Conservation (phyloP, 257 asterid species). For the Solanum peruvianum region DNA sequence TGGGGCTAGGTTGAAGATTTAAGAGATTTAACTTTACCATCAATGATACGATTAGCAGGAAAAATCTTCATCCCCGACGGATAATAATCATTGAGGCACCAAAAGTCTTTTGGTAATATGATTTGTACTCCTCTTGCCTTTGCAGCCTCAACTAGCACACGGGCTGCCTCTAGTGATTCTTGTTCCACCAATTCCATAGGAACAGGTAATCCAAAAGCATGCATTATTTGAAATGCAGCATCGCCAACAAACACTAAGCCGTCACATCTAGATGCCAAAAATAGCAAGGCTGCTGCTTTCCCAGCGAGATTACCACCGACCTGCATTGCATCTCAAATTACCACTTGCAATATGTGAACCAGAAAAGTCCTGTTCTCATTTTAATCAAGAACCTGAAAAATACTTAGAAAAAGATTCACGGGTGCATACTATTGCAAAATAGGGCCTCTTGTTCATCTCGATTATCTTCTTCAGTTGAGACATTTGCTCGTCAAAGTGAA, state of each 20-base stretch:
- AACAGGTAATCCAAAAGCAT: constrained; percentile 53
- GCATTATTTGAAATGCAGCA: constrained; percentile 80
- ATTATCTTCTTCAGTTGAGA: constrained; percentile 49
- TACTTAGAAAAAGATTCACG: constrained; percentile 4
- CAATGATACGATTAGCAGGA: constrained; percentile 32
- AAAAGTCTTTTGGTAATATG: constrained; percentile 61
- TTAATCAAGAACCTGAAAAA: background rate
- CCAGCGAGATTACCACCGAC: constrained; percentile 66
- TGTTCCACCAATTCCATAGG: constrained; percentile 48
- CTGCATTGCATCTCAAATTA: constrained; percentile 27
- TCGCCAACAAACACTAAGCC: constrained; percentile 73
- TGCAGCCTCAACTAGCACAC: constrained; percentile 40
- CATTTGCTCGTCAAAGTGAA: constrained; percentile 58
- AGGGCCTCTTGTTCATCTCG: constrained; percentile 38
- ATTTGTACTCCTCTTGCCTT: constrained; percentile 51
- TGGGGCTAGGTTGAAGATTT: background rate
- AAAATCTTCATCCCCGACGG: constrained; percentile 27
- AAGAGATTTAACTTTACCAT: constrained; percentile 37
- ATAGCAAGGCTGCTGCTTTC: constrained; percentile 56
- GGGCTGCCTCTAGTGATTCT: constrained; percentile 43
- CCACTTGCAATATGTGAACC: background rate
- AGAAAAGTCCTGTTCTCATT: background rate
- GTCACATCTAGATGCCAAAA: constrained; percentile 61
- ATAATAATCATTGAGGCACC: constrained; percentile 37
- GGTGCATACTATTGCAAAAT: constrained; percentile 60